Base-by-base conservation (phyloP, 441 rosid genomes). In the Corymbia calophylla region DNA sequence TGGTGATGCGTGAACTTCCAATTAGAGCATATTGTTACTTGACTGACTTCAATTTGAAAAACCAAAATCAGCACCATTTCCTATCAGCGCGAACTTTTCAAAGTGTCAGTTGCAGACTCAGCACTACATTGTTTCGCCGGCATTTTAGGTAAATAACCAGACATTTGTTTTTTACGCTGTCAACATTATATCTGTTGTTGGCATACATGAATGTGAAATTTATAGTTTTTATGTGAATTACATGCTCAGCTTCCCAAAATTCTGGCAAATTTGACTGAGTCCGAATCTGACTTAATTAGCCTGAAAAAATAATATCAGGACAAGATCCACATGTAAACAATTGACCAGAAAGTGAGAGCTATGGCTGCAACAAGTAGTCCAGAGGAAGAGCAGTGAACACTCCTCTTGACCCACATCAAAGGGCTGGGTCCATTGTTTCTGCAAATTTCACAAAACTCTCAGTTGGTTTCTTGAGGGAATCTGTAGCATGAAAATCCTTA, bases 351-450 rank as follows among this genome's bases (percentile, higher is more conserved):
- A 6, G 99, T 96, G 55, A 97, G 96, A 48, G 98, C 97, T 3
- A 95, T 53, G 53, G 97, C 97, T 4, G 98, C 96, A 93, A 92
- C 89, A 96, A 77, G 92, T 98, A 96, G 99, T 93, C 99, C 99
- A 97, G 48, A 95, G 91, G 93, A 95, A 94, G 87, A 95, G 95
- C 49, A 95, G 96, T 27, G 99, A 97, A 82, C 98, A 96, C 90
- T 98, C 99, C 88, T 97, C 99, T 93, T 96, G 98, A 8, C 95
- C 99, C 87, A 96, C 98, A 94, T 95, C 94, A 86, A 93, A 96
- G 53, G 97, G 93, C 89, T 98, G 97, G 12, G 99, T 89, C 98
- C 98, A 97, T 98, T 8, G 97, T 96, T 49, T 97, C 98, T 95
- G 95, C 88, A 89, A 1, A 70, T 32, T 70, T 70, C 81, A 35